phyloP scores from a whole-genome alignment of 164 flowering plant genomes.

The Buxus sempervirens region DNA sequence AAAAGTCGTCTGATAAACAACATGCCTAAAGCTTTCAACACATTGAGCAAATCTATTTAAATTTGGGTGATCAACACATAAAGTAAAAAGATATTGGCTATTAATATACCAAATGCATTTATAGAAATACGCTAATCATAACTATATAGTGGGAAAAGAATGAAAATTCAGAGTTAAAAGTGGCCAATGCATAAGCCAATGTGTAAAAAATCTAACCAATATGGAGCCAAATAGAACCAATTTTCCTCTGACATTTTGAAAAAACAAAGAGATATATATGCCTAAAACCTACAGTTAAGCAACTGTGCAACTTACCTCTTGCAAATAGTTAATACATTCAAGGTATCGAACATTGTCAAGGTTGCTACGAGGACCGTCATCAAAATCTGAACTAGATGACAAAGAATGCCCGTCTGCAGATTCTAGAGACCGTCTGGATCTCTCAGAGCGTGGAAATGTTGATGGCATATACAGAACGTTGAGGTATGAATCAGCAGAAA shows the following conservation, averaged over 20 bases:
- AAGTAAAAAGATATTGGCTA: too few species aligned
- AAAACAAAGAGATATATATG: not conserved
- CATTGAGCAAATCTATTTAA: too few species aligned
- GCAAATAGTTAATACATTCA: slow-evolving; percentile 84
- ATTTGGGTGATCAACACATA: too few species aligned
- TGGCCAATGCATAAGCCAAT: not conserved
- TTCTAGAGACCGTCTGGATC: slow-evolving; percentile 65
- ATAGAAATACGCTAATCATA: not conserved
- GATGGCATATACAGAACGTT: slow-evolving; percentile 95
- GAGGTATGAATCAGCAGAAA: slow-evolving; percentile 97
- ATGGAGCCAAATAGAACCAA: not conserved
- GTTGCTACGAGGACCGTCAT: slow-evolving; percentile 92
- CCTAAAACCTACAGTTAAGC: not conserved
- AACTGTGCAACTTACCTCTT: slow-evolving; percentile 61
- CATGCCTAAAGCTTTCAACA: too few species aligned
- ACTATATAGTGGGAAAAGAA: not conserved
- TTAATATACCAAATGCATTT: too few species aligned
- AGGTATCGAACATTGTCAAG: slow-evolving; percentile 67
- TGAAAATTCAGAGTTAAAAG: not conserved
- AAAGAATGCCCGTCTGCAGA: slow-evolving; percentile 47
- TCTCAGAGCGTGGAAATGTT: slow-evolving; percentile 98
- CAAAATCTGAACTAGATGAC: slow-evolving; percentile 45
- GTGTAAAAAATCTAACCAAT: not conserved
- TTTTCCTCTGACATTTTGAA: not conserved
- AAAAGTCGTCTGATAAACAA: too few species aligned